Evolutionary conservation across 306 rosid genomes (phyloP).

Genomic region (Prinsepia uniflora): DNA sequence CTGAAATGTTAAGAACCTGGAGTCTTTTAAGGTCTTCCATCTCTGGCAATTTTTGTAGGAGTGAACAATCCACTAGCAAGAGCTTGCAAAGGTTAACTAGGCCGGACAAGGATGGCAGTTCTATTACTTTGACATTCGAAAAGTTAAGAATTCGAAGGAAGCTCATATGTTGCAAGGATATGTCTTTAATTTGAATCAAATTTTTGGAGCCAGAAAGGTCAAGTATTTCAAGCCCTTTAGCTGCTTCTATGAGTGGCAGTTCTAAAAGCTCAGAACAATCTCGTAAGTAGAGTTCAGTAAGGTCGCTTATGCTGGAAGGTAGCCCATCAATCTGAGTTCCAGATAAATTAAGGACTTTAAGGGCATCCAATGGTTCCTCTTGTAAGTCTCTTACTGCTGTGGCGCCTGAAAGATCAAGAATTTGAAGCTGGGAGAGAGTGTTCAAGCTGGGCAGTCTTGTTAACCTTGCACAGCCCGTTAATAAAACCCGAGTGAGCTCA

Average conservation of each 20-base stretch:
- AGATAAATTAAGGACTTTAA: conserved; percentile 33
- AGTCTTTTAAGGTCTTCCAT: conserved; percentile 15
- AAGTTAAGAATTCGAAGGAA: conserved; percentile 30
- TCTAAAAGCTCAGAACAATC: conserved; percentile 4
- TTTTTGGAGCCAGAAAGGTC: conserved; percentile 21
- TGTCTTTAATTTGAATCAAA: conserved; percentile 13
- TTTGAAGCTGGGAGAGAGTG: conserved; percentile 16
- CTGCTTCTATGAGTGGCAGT: background rate
- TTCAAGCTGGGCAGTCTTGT: conserved; percentile 19
- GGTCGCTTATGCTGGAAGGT: conserved; percentile 18
- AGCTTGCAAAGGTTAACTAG: conserved; percentile 19
- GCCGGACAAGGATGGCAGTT: conserved; percentile 22
- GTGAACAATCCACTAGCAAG: conserved; percentile 19
- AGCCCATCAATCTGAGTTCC: conserved; percentile 7
- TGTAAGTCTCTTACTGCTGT: conserved; percentile 14
- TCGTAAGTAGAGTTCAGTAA: conserved; percentile 15
- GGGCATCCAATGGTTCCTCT: conserved; percentile 13
- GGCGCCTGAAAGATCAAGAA: conserved; percentile 32
- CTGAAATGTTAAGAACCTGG: conserved; percentile 12
- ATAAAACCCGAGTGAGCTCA: conserved; percentile 19
- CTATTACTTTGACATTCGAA: conserved; percentile 16
- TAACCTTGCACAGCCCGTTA: conserved; percentile 16
- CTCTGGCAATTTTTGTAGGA: background rate
- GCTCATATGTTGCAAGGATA: conserved; percentile 13
- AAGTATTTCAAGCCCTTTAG: conserved; percentile 19